Base-by-base conservation (phyloP, 2,329 filamentous ascomycete genomes). In the Metarhizium sp. region DNA sequence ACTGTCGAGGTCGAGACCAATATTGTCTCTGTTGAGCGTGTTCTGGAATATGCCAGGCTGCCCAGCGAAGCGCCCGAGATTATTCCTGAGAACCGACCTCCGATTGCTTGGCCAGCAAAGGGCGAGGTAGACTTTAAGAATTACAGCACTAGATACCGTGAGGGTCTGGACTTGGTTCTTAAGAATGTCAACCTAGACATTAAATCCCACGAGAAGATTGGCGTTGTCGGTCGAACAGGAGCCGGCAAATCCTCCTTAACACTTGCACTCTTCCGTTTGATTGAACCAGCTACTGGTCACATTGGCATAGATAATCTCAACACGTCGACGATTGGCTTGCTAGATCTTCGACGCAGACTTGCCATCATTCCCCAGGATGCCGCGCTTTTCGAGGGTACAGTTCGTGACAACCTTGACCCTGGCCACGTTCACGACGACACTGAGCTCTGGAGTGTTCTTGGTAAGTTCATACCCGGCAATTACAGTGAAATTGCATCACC, bases 1-100 rank as follows among this genome's bases (percentile, higher is more conserved):
- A 96, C 92, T 0, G 94, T 99, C 38, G 95, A 99, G 72, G 94
- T 99, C n/a, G 95, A 99, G 78, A 97, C 92, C n/a, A 99, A 99
- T 72, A 99, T 99, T 66, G 92, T 99, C 49, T 96, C 92, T 10
- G 94, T 99, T 42, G 94, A 99, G 78, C 88, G 94, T 66, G 92
- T 99, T 50, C 84, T 99, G 51, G 95, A 99, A 72, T 99, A 99
- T 73, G 90, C 92, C 56, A 81, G 82, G 52, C 80, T 99, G 59
- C 92, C 92, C 30, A 94, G 88, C 70, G 94, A 99, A 75, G 92
- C 94, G 52, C 90, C 92, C 7, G 94, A 99, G 69, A 90, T 97
- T 61, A 88, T 97, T 63, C 87, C 89, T 66, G 87, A 90, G 71
- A 87, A 88, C 68, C 81, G 92, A 51, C 92, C 94, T 45, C 85